These are phyloP conservation scores for Cinnamomum micranthum DNA, from an alignment of 164 flowering plant species.

Conservation along the genomic window DNA sequence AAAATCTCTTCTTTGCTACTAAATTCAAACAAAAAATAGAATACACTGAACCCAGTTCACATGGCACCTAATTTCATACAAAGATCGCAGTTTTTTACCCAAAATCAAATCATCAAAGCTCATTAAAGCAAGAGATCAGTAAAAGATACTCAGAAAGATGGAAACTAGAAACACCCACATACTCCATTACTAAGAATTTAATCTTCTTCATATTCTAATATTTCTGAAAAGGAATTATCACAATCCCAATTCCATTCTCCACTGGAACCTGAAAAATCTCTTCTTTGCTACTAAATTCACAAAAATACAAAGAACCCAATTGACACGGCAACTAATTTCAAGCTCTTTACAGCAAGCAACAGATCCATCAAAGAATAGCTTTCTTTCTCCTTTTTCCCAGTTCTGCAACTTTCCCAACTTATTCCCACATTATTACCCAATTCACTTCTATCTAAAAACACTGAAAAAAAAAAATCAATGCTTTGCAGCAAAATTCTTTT, in stretches of 20 bases:
- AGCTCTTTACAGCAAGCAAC: not conserved
- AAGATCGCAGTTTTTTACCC: not conserved
- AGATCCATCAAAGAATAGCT: not conserved
- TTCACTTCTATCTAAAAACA: not conserved
- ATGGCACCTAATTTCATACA: not conserved
- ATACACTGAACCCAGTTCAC: not conserved
- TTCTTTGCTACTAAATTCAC: not conserved
- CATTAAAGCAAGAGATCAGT: not conserved
- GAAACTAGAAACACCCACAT: too few relatives aligned
- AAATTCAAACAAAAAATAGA: too few relatives aligned
- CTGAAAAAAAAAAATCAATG: conserved; percentile 20
- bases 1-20: not conserved
- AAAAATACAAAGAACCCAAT: too few relatives aligned
- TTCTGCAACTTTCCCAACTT: not conserved
- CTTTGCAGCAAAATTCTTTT: conserved; percentile 34
- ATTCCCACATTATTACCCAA: not conserved
- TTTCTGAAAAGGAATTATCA: not conserved
- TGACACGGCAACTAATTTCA: not conserved
- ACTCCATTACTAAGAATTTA: too few relatives aligned
- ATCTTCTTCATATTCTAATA: not conserved
- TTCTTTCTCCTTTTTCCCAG: not conserved
- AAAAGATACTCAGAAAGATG: too few relatives aligned
- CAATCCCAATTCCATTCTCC: not conserved
- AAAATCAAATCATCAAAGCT: too few relatives aligned
- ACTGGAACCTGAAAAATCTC: not conserved